phyloP scores from a whole-genome alignment of 2,329 filamentous ascomycete species.

The Calonectria pseudoreteaudii region DNA sequence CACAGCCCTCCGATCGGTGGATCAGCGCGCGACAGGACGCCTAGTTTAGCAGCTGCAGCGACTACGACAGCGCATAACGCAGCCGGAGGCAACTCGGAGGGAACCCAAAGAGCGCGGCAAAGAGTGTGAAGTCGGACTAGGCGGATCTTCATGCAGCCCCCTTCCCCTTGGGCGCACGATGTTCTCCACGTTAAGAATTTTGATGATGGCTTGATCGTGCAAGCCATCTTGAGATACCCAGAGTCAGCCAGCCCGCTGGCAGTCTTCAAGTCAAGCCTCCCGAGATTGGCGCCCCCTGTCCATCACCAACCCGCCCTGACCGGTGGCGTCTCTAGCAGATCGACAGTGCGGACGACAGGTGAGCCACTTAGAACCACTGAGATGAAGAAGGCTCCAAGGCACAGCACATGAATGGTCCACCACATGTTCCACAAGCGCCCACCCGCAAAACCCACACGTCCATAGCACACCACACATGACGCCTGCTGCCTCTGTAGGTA shows the following conservation, averaged over 20 bases:
- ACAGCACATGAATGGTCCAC: slow-evolving; percentile 38
- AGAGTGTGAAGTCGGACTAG: not conserved
- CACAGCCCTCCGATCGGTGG: slow-evolving; percentile 40
- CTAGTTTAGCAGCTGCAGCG: slow-evolving; percentile 16
- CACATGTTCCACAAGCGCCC: slow-evolving; percentile 16
- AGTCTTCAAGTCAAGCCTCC: slow-evolving; percentile 25
- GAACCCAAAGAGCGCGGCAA: slow-evolving; percentile 10
- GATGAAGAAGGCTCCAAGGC: slow-evolving; percentile 38
- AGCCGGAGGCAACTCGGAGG: slow-evolving; percentile 21
- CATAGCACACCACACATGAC: not conserved
- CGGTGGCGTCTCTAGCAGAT: slow-evolving; percentile 31
- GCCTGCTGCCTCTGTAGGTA: not conserved
- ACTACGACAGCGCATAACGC: slow-evolving; percentile 10
- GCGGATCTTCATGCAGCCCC: not conserved
- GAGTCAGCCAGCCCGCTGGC: not conserved
- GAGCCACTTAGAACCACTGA: slow-evolving; percentile 41
- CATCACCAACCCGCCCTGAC: slow-evolving; percentile 31
- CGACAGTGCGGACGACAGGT: slow-evolving; percentile 32
- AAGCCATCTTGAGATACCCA: not conserved
- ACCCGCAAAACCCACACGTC: slow-evolving; percentile 6
- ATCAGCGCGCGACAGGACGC: slow-evolving; percentile 18
- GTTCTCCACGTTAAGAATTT: not conserved
- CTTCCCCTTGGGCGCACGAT: not conserved
- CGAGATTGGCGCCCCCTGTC: slow-evolving; percentile 36
- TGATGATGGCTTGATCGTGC: not conserved